Conservation (phyloP, 345 rosid species). For the Theobroma cacao region DNA sequence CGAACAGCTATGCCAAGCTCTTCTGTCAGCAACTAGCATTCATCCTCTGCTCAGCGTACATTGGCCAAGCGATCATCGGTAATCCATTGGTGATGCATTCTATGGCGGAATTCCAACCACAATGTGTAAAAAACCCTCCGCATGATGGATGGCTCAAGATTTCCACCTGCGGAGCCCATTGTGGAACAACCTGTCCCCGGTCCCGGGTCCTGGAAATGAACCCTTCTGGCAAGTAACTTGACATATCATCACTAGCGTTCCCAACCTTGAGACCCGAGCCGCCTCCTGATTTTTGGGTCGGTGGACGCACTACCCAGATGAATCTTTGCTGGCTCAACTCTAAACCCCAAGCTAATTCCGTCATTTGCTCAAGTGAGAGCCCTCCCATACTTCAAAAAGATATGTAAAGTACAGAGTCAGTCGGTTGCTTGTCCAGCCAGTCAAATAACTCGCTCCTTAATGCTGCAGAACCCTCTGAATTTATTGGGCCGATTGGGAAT, state of each 20-base stretch:
- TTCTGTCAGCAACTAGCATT: constrained; percentile 43
- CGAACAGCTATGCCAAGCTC: constrained; percentile 46
- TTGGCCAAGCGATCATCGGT: constrained; percentile 59
- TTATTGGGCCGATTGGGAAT: constrained; percentile 46
- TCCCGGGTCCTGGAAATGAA: constrained; percentile 33
- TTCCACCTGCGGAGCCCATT: constrained; percentile 68
- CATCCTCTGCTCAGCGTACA: constrained; percentile 51
- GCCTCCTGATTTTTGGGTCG: constrained; percentile 15
- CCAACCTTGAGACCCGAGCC: constrained; percentile 29
- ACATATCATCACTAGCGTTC: background rate
- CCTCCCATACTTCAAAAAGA: constrained; percentile 72
- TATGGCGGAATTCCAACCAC: constrained; percentile 70
- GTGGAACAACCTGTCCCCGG: constrained; percentile 38
- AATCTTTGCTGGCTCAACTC: constrained; percentile 58
- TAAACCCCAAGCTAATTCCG: constrained; percentile 68
- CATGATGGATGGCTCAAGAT: constrained; percentile 47
- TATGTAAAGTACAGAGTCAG: constrained; percentile 53
- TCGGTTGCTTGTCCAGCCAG: constrained; percentile 55
- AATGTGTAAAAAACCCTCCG: constrained; percentile 68
- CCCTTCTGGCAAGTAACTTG: constrained; percentile 47
- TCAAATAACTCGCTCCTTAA: constrained; percentile 8
- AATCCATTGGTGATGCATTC: constrained; percentile 52
- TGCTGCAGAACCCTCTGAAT: background rate
- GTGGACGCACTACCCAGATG: constrained; percentile 59
- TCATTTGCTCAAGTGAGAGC: constrained; percentile 38